Percentiles rank a stretch among this genome's conserved stretches.
phyloP scores from a whole-genome alignment of 441 rosid genomes.

The Bruguiera hainesii region DNA sequence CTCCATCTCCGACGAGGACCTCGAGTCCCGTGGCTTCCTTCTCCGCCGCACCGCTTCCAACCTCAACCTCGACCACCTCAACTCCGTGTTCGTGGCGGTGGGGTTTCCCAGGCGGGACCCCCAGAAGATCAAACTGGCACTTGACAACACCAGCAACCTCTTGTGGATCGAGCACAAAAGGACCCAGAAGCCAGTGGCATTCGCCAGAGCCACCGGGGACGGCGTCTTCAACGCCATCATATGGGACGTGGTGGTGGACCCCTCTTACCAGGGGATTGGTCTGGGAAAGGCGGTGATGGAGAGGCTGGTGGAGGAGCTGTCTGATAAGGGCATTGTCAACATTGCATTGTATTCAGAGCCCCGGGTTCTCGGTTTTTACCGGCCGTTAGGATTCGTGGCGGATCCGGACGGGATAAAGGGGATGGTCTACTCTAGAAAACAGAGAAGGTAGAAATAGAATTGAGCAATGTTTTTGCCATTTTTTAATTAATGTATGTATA shows the following conservation, averaged over 20 bases:
- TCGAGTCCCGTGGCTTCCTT: conserved; percentile 61
- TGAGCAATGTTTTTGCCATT: conserved; percentile 42
- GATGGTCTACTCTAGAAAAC: conserved; percentile 77
- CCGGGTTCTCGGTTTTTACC: conserved; percentile 73
- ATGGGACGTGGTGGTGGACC: conserved; percentile 96
- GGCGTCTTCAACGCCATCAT: conserved; percentile 87
- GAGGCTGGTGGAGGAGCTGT: conserved; percentile 56
- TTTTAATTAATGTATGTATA: conserved; percentile 35
- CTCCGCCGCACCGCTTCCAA: conserved; percentile 55
- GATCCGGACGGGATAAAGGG: conserved; percentile 93
- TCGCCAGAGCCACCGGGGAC: conserved; percentile 84
- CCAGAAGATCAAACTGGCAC: conserved; percentile 56
- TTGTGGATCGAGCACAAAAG: conserved; percentile 62
- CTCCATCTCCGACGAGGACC: conserved; percentile 64
- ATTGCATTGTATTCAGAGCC: conserved; percentile 86
- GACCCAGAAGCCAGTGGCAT: conserved; percentile 70
- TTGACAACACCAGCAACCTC: conserved; percentile 68
- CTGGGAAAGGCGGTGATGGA: conserved; percentile 87
- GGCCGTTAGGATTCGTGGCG: conserved; percentile 86
- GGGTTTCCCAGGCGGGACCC: conserved; percentile 90
- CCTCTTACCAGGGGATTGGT: conserved; percentile 74
- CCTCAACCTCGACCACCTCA: conserved; percentile 69
- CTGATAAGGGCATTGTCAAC: conserved; percentile 56
- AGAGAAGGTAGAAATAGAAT: conserved; percentile 36
- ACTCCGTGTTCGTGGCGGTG: conserved; percentile 70